These are phyloP conservation scores for Silybum marianum DNA, from an alignment of 129 eudicot genomes.

Conservation along the genomic window DNA sequence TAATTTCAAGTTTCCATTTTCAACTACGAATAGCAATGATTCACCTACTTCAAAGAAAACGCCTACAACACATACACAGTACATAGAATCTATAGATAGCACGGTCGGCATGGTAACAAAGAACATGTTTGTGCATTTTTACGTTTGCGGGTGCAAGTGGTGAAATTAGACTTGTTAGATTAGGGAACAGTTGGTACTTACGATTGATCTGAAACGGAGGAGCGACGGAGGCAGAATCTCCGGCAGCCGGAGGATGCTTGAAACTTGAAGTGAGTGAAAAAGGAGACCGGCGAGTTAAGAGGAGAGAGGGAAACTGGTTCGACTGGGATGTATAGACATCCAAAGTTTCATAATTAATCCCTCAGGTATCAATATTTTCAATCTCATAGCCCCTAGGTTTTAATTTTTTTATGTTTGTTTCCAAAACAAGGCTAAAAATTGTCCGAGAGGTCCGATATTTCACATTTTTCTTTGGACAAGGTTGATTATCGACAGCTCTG, in stretches of 20 bases:
- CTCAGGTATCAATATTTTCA: not conserved
- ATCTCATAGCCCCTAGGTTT: not conserved
- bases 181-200: slow-evolving; percentile 22
- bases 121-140: not conserved
- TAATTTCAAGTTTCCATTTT: not conserved
- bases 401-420: too few relatives aligned
- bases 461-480: not conserved
- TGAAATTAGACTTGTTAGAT: not conserved
- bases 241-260: slow-evolving; percentile 24
- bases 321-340: slow-evolving; percentile 2
- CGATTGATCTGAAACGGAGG: slow-evolving; percentile 24
- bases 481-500: too few relatives aligned
- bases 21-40: not conserved
- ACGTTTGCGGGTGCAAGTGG: not conserved
- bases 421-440: not conserved
- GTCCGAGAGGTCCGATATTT: not conserved
- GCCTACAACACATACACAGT: not conserved
- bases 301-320: slow-evolving; percentile 30
- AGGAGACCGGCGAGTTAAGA: not conserved
- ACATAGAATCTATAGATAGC: slow-evolving; percentile 4
- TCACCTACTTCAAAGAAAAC: slow-evolving; percentile 3
- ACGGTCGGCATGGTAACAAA: not conserved
- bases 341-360: slow-evolving; percentile 17
- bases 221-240: slow-evolving; percentile 9
- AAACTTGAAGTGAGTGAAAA: not conserved